Conservation (phyloP, 2,329 filamentous ascomycete species). For the Saccharata proteae region DNA sequence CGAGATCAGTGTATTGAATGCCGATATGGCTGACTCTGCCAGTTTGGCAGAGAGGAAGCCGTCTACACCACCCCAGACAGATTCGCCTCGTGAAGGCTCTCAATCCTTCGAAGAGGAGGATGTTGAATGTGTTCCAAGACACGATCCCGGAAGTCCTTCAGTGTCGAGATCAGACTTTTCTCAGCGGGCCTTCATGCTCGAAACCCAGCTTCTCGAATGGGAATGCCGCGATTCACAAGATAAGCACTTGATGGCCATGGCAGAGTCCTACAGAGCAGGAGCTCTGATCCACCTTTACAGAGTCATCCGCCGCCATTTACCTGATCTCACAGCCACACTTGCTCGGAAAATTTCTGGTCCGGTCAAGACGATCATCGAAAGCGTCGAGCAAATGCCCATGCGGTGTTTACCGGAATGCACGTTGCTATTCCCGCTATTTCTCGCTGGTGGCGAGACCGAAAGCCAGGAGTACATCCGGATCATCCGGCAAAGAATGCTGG, state of each 20-base stretch:
- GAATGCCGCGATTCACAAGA: constrained; percentile 9
- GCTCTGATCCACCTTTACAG: constrained; percentile 8
- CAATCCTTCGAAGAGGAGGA: background rate
- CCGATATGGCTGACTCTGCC: constrained; percentile 7
- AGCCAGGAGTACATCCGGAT: constrained; percentile 5
- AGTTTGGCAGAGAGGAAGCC: constrained; percentile 1
- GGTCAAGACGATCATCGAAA: constrained; percentile 6
- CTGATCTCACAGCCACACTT: constrained; percentile 4
- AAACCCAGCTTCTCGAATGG: constrained; percentile 7
- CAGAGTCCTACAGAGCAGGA: constrained; percentile 6
- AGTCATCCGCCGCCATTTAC: constrained; percentile 5
- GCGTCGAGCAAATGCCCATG: constrained; percentile 7
- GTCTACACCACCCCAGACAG: too few species aligned
- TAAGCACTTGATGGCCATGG: constrained; percentile 5
- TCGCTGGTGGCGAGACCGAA: constrained; percentile 7
- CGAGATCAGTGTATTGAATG: constrained; percentile 8
- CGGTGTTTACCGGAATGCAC: constrained; percentile 7
- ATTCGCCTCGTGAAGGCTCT: too few species aligned
- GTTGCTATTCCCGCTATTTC: constrained; percentile 6
- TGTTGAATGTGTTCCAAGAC: background rate
- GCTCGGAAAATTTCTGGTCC: constrained; percentile 7
- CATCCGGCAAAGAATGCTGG: constrained; percentile 7
- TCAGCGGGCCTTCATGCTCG: constrained; percentile 3
- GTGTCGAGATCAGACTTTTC: constrained; percentile 7
- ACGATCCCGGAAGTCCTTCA: too few species aligned